These are phyloP conservation scores for Coniochaeta pulveracea DNA, from an alignment of 2,329 filamentous ascomycete species.

Conservation along the genomic window DNA sequence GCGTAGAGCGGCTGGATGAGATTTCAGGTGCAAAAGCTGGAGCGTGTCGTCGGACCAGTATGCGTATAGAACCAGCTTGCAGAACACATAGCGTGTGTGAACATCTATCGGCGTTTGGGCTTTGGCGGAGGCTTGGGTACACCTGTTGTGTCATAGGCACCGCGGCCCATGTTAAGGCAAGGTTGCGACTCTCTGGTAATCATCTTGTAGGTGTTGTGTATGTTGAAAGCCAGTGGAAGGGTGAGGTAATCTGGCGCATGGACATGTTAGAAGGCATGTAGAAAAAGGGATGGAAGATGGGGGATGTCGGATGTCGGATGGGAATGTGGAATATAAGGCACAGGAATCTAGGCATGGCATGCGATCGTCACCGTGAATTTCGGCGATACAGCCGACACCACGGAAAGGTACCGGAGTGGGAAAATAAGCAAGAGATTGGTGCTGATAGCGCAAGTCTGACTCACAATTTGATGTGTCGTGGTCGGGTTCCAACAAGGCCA, in stretches of 20 bases:
- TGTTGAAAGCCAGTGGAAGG: slow-evolving; percentile 4
- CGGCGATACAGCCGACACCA: slow-evolving; percentile 2
- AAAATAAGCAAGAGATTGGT: slow-evolving; percentile 5
- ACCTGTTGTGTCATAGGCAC: slow-evolving; percentile 25
- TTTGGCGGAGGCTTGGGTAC: slow-evolving; percentile 23
- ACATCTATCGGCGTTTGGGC: slow-evolving; percentile 23
- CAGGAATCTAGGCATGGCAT: slow-evolving; percentile 5
- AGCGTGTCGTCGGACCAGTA: too few species aligned
- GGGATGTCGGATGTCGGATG: slow-evolving; percentile 1
- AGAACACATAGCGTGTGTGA: too few species aligned
- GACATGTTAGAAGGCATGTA: slow-evolving; percentile 13
- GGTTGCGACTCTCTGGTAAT: slow-evolving; percentile 17
- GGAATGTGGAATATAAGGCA: slow-evolving; percentile 4
- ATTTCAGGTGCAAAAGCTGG: too few species aligned
- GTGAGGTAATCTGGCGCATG: slow-evolving; percentile 5
- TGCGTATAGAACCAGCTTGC: too few species aligned
- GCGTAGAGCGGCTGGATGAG: too few species aligned
- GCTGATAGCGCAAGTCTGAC: slow-evolving; percentile 12
- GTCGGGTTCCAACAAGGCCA: slow-evolving; percentile 9
- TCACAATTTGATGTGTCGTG: slow-evolving; percentile 14
- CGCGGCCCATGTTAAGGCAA: slow-evolving; percentile 21
- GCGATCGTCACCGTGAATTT: slow-evolving; percentile 7
- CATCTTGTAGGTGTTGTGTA: slow-evolving; percentile 16
- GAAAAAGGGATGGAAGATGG: neutral
- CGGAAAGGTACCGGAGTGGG: neutral